Base-by-base conservation (phyloP, 1,284 basidiomycete genomes). In the Cystobasidiaceae sp. region DNA sequence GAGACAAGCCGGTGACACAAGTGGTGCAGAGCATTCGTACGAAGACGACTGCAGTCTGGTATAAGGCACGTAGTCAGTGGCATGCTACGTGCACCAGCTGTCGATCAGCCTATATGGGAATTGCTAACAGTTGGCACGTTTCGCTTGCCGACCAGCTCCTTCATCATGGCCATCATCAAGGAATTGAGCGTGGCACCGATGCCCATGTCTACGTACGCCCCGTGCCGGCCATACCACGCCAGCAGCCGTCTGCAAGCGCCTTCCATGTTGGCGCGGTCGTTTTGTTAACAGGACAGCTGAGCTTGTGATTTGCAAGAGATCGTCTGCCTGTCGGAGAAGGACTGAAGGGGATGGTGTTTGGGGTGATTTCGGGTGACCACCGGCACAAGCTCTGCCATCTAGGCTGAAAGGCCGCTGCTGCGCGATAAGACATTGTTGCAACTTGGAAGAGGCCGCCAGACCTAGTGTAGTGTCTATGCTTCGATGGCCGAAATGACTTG, bases 401-500 rank as follows among this genome's bases (percentile, higher is more conserved):
- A 44, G 43, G 43, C 43, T 44, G 43, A 44, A 5, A 44, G 43
- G 43, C 43, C 19, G n/a, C 25, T 4, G 19, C 4, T 19, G 43
- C 19, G n/a, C 19, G 6, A 44, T 44, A 7, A 17, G 15, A 44
- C 25, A 7, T 23, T 4, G n/a, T 44, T 17, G 25, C 43, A 4
- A 23, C 43, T 6, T 23, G 7, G 37, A 5, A 57, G 34, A 30
- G 25, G 25, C 17, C 4, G 23, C 23, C 3, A 27, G 28, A 2
- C 2, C 21, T 7, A 21, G 15, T 15, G 13, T 15, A 11, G n/a
- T n/a, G 9, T 5, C 49, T 34, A 64, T 4, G 61, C 51, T 43
- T 64, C 61, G n/a, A 64, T 17, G 6, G 61, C 43, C 15, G 28
- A 15, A n/a, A 64, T 45, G 15, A 52, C 52, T 30, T 48, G 27